Evolutionary conservation across 2,329 filamentous ascomycete species (phyloP).

Genomic region (Fusarium piperis): DNA sequence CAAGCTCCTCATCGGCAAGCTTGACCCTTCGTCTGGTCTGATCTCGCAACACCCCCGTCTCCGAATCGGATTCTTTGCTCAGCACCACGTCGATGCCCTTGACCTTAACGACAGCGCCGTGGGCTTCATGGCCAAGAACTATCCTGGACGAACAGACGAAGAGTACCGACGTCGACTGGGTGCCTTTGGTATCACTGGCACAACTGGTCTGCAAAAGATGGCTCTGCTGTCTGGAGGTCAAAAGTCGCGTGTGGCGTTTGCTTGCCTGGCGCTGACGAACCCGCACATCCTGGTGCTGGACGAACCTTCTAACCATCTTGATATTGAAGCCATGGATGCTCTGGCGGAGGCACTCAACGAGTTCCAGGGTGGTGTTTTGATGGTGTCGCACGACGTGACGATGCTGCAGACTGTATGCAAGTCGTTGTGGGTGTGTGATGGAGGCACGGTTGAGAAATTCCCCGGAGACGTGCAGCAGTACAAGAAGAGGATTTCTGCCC

Average conservation of each 20-base stretch:
- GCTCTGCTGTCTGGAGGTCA: constrained; percentile 93
- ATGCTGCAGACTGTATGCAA: constrained; percentile 97
- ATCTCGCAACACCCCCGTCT: constrained; percentile 91
- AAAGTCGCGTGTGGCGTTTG: constrained; percentile 97
- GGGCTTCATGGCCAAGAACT: constrained; percentile 93
- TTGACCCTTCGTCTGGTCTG: constrained; percentile 78
- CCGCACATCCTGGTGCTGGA: constrained; percentile 98
- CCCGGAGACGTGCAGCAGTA: constrained; percentile 94
- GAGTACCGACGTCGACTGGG: constrained; percentile 96
- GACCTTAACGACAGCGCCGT: constrained; percentile 91
- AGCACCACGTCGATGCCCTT: constrained; percentile 96
- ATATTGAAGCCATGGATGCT: constrained; percentile 99
- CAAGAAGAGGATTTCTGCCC: constrained; percentile 93
- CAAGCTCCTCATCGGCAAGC: constrained; percentile 92
- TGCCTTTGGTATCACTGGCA: constrained; percentile 90
- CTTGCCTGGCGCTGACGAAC: constrained; percentile 92
- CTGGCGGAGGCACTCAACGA: constrained; percentile 82
- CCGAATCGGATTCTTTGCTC: constrained; percentile 94
- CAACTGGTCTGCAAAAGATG: constrained; percentile 97
- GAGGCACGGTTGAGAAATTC: constrained; percentile 95
- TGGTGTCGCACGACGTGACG: constrained; percentile 99
- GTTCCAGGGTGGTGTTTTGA: constrained; percentile 94
- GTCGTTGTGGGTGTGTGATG: constrained; percentile 95
- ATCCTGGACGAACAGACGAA: constrained; percentile 91
- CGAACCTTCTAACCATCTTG: constrained; percentile 97